Evolutionary conservation across 202 grass and related monocot species (phyloP).

Genomic region (Schoenoplectus triqueter): DNA sequence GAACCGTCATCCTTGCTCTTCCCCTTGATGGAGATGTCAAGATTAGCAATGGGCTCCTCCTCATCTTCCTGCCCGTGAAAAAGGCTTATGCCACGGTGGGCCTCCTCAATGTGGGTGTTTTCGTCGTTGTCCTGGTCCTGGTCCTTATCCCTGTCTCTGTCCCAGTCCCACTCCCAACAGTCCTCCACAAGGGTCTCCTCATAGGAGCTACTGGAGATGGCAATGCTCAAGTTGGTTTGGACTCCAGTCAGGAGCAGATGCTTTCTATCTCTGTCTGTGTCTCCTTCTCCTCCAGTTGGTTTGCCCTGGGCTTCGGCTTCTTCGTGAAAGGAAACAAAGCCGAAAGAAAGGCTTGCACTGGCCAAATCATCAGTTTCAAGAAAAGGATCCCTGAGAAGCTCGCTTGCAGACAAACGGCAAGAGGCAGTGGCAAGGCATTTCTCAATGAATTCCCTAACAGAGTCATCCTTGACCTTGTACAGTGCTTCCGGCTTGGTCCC

Average conservation of each 20-base stretch:
- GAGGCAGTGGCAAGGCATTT: constrained; percentile 70
- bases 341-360: neutral
- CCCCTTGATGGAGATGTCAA: constrained; percentile 95
- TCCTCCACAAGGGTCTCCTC: constrained; percentile 55
- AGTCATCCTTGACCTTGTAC: constrained; percentile 72
- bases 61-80: constrained; percentile 89
- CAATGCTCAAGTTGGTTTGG: constrained; percentile 39
- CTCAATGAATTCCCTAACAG: constrained; percentile 72
- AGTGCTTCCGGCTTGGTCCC: constrained; percentile 87
- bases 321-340: neutral
- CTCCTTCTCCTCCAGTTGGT: neutral
- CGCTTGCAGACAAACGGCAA: constrained; percentile 62
- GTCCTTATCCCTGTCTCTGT: neutral
- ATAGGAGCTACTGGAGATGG: constrained; percentile 47
- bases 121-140: constrained; percentile 52
- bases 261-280: constrained; percentile 12
- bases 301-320: neutral
- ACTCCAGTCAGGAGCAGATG: constrained; percentile 35
- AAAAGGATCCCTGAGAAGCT: constrained; percentile 79
- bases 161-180: constrained; percentile 45
- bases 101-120: constrained; percentile 57
- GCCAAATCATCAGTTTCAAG: constrained; percentile 53
- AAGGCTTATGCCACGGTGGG: constrained; percentile 64
- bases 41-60: constrained; percentile 65
- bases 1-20: constrained; percentile 77